Evolutionary conservation across 345 rosid species (phyloP), one percentile per base, ranked within the genome.

Genomic region (Anacardium occidentale): DNA sequence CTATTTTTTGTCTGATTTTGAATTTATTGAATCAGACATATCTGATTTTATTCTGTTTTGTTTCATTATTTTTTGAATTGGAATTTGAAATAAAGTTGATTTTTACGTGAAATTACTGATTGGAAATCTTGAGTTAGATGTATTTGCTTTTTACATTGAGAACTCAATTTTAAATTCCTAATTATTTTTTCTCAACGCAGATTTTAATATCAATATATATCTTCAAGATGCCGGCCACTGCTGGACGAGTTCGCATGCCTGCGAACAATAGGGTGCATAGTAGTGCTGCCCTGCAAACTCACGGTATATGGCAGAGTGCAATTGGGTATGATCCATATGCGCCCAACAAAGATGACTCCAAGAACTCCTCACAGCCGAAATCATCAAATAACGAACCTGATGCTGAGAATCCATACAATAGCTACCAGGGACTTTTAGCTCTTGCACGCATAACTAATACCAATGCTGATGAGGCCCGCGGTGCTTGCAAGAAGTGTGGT

Each of bases 171-270:
- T 0, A 10, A 29, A 34, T n/a, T 8, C 32, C 15, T 62, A 13
- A 40, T 22, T 14, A 32, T 5, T 20, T 1, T 50, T 67, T 44
- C 7, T 7, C 8, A 63, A 2, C 10, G 11, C 61, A 52, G 65
- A 11, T 60, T 64, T 77, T 59, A 59, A 54, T 72, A 47, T 24
- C 15, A 7, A 7, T 20, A 57, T 32, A 50, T 50, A 50, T 22
- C 14, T 75, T 56, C 42, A 92, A 83, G 90, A 95, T 95, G 98
- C 99, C 98, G 83, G 99, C 99, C 37, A 95, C 98, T 1, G 98
- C 99, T n/a, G 99, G 99, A 13, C 84, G 99, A 81, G 99, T 95
- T 78, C 99, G 99, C 73, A 95, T 95, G 97, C 99, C 98, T 9
- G 99, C 98, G 51, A 92, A 95, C 90, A 95, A 95, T 44, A 83